Conservation (phyloP, 2,329 filamentous ascomycete species). For the Paraconiothyrium brasiliense region DNA sequence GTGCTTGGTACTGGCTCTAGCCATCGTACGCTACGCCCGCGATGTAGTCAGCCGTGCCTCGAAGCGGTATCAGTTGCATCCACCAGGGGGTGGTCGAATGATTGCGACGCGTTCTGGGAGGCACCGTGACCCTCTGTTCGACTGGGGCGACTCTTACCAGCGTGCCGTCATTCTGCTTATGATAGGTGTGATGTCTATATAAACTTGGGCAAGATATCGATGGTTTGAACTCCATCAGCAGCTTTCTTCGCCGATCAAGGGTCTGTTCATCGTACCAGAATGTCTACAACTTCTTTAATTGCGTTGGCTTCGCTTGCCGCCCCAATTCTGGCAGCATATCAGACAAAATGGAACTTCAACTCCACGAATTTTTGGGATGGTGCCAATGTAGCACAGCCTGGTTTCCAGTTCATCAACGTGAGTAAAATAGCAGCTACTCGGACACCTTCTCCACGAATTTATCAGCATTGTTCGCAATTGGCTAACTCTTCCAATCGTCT, state of each 20-base stretch:
- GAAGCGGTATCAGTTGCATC: neutral
- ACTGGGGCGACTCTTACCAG: neutral
- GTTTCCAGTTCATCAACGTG: slow-evolving; percentile 29
- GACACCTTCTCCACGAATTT: neutral
- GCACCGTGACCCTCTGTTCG: neutral
- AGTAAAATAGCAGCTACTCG: neutral
- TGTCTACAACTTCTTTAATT: neutral
- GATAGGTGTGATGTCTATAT: neutral
- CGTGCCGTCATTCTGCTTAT: neutral
- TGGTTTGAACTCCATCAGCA: neutral
- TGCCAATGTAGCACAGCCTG: too few species aligned
- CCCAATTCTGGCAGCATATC: neutral
- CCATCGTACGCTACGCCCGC: neutral
- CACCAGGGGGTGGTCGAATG: neutral
- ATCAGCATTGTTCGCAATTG: neutral
- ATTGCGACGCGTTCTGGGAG: neutral
- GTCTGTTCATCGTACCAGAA: too few species aligned
- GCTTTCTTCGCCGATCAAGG: neutral
- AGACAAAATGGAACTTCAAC: slow-evolving; percentile 20
- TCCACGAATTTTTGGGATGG: slow-evolving; percentile 30
- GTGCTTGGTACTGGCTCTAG: neutral
- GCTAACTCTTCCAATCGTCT: neutral
- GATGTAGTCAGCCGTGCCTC: neutral
- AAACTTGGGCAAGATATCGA: neutral
- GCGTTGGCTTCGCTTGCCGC: neutral